Evolutionary conservation across 2,329 filamentous ascomycete genomes (phyloP), one percentile per base, ranked within the genome.

Genomic region (Botrytis medusae): DNA sequence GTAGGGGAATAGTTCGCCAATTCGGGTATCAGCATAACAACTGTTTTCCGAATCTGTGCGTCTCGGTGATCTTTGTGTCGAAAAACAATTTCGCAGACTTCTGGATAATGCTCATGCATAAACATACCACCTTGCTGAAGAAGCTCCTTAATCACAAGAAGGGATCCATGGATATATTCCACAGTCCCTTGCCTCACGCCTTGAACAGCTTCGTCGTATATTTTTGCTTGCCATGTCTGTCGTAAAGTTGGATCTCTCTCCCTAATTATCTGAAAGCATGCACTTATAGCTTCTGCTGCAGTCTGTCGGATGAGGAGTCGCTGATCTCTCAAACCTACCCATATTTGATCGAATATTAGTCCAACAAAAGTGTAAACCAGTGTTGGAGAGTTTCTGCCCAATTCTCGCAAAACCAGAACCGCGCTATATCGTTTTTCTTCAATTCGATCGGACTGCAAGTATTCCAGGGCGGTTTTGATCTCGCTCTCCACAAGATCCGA

Each of bases 111-210:
- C 57, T 95, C 93, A 79, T 97, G 94, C 96, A 99, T 98, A 83
- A 97, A 99, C 95, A 99, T 99, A 78, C 94, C 95, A 71, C 96
- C 96, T 81, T 97, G 95, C 76, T 96, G 90, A 29, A 99, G 89
- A 65, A 99, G 88, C 83, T 98, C 95, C 82, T 95, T 97, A 79
- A 98, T 87, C 1, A 97, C 94, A 32, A 99, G 87, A 59, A 99
- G 87, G 2, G 95, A 98, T n/a, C 94, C 96, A 81, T 99, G 97
- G 60, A 97, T 92, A 74, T 91, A 92, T 82, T 99, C 96, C 72
- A 97, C 88, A 29, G 93, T 94, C 78, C 90, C 92, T 69, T 91
- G 88, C 81, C 91, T 91, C 77, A 99, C 90, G 10, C 95, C 95
- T 74, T 89, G 87, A 74, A 93, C 87, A 29, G 94, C 91, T 83